Conservation (phyloP, 768 basidiomycete species). For the Megacollybia marginata region DNA sequence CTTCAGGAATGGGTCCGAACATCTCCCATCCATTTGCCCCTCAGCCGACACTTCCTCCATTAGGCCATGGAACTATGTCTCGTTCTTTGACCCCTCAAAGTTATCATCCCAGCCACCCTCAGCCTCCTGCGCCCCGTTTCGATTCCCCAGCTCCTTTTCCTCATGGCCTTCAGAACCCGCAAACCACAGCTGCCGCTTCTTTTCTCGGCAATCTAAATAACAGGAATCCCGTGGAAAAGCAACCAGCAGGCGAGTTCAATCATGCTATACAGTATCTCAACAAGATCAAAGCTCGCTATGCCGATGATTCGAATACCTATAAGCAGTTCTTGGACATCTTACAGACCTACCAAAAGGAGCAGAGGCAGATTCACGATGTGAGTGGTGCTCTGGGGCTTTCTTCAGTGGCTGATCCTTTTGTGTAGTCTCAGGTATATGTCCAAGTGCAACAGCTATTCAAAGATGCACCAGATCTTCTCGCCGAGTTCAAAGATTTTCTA, state of each 20-base stretch:
- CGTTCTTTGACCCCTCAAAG: constrained; percentile 48
- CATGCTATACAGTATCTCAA: constrained; percentile 97
- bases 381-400: constrained; percentile 19
- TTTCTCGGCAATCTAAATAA: constrained; percentile 55
- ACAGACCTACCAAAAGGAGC: constrained; percentile 83
- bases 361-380: constrained; percentile 64
- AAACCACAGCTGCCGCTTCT: constrained; percentile 56
- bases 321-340: constrained; percentile 86
- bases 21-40: constrained; percentile 21
- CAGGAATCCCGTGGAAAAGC: constrained; percentile 41
- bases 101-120: constrained; percentile 19
- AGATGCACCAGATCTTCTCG: constrained; percentile 70
- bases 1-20: constrained; percentile 21
- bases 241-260: constrained; percentile 68
- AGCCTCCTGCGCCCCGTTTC: constrained; percentile 28
- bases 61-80: constrained; percentile 32
- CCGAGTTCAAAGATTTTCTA: constrained; percentile 77
- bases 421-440: constrained; percentile 65
- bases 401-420: background rate
- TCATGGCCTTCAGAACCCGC: constrained; percentile 20
- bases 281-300: constrained; percentile 93
- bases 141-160: constrained; percentile 38
- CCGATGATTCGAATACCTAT: constrained; percentile 86
- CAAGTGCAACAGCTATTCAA: constrained; percentile 80
- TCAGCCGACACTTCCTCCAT: constrained; percentile 18